These are phyloP conservation scores for Mucor saturninus DNA, from an alignment of 371 early-diverging fungal genomes.

Conservation along the genomic window DNA sequence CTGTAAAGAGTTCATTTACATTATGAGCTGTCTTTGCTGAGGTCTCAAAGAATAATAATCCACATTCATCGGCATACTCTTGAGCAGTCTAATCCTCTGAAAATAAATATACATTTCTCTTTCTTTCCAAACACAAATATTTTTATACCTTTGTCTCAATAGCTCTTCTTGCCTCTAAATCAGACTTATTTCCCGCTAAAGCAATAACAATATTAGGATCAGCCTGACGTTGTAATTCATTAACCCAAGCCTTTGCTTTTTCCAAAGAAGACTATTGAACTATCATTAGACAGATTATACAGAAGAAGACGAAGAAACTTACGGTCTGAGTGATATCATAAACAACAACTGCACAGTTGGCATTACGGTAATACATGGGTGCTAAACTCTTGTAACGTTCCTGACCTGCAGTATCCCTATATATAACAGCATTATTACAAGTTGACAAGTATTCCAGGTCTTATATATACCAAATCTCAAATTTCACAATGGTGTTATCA, in stretches of 20 bases:
- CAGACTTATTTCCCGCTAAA: constrained; percentile 94
- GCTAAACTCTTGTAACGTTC: constrained; percentile 96
- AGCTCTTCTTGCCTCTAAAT: constrained; percentile 77
- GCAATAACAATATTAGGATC: constrained; percentile 96
- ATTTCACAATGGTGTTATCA: constrained; percentile 72
- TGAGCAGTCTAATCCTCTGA: constrained; percentile 71
- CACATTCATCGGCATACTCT: constrained; percentile 87
- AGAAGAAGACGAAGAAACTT: constrained; percentile 23
- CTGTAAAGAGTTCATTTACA: constrained; percentile 86
- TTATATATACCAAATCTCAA: constrained; percentile 82
- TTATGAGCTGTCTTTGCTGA: constrained; percentile 91
- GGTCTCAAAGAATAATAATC: constrained; percentile 90
- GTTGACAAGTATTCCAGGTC: not conserved
- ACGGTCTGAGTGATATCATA: constrained; percentile 96
- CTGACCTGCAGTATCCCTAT: constrained; percentile 93
- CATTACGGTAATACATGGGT: constrained; percentile 98
- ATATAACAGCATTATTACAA: not conserved
- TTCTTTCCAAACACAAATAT: not conserved
- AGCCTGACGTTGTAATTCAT: constrained; percentile 94
- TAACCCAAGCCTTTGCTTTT: constrained; percentile 97
- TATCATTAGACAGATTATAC: too few relatives aligned
- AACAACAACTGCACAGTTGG: constrained; percentile 94
- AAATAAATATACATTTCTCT: not conserved
- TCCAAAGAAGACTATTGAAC: constrained; percentile 80
- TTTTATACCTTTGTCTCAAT: constrained; percentile 63